A percentile compares a stretch with the other conserved stretches of the same genome.
Conservation (phyloP, 495 filamentous ascomycete genomes). For the Hypoxylon cercidicola region DNA sequence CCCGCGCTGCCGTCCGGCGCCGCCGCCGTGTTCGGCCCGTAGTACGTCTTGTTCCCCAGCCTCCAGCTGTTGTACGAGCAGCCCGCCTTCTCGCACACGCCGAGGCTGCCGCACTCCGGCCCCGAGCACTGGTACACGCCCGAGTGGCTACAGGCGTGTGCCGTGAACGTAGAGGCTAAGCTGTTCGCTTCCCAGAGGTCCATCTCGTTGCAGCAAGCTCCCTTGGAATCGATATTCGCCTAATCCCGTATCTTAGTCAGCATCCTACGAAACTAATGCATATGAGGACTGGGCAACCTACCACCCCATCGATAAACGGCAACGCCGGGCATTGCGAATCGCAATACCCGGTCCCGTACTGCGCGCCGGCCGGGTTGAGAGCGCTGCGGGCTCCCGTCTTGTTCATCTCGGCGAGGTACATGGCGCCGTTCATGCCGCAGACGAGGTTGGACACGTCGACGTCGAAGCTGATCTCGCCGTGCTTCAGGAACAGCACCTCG, state of each 20-base stretch:
- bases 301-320: constrained; percentile 75
- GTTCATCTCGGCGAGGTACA: constrained; percentile 76
- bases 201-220: constrained; percentile 78
- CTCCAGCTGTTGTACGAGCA: constrained; percentile 49
- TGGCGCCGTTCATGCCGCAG: constrained; percentile 77
- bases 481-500: constrained; percentile 66
- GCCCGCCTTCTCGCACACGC: constrained; percentile 49
- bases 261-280: constrained; percentile 1
- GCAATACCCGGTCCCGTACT: constrained; percentile 81
- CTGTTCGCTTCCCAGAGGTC: constrained; percentile 79
- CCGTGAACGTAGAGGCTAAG: constrained; percentile 66
- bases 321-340: constrained; percentile 75
- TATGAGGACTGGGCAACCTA: constrained; percentile 35
- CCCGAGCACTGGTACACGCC: constrained; percentile 64
- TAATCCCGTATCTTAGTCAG: constrained; percentile 42
- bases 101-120: constrained; percentile 60
- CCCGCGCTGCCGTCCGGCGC: not conserved
- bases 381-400: constrained; percentile 66
- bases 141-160: constrained; percentile 69
- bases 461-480: constrained; percentile 74
- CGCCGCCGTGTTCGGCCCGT: constrained; percentile 54
- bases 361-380: constrained; percentile 73
- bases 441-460: constrained; percentile 72
- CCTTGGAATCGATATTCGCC: constrained; percentile 64
- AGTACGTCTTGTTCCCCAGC: constrained; percentile 63